Percentiles rank a stretch among this genome's conserved stretches.
Evolutionary conservation across 2,329 filamentous ascomycete species (phyloP).

Genomic region (Grosmannia penicillata): DNA sequence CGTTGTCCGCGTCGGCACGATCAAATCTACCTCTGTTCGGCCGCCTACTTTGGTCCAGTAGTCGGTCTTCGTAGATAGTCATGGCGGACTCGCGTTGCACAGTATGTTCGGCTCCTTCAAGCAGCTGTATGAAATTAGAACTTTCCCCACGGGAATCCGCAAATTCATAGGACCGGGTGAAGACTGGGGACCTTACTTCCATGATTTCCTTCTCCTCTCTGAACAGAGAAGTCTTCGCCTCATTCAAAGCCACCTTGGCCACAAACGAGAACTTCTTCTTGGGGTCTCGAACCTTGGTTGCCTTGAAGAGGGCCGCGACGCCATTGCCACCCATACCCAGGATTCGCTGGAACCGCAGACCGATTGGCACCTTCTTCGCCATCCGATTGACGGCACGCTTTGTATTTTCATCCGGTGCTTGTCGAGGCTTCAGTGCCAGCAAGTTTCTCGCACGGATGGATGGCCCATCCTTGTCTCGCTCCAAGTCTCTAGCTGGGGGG

Average conservation of each 20-base stretch:
- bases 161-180: neutral
- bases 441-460: too few species aligned
- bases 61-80: neutral
- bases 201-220: neutral
- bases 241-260: neutral
- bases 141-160: too few species aligned
- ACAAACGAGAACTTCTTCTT: neutral
- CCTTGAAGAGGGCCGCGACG: conserved; percentile 1
- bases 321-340: neutral
- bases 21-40: too few species aligned
- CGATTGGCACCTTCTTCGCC: too few species aligned
- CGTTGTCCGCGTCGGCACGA: neutral
- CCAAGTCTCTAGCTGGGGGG: too few species aligned
- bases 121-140: neutral
- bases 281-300: neutral
- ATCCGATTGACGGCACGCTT: too few species aligned
- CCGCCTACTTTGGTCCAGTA: neutral
- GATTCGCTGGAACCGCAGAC: neutral
- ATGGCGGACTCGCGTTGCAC: too few species aligned
- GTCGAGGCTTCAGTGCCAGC: too few species aligned
- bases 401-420: too few species aligned
- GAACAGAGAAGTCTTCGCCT: neutral
- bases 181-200: neutral
- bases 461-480: too few species aligned
- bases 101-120: neutral